Base-by-base conservation (phyloP, 2,329 filamentous ascomycete genomes). In the Coniosporium tulheliwenetii region DNA sequence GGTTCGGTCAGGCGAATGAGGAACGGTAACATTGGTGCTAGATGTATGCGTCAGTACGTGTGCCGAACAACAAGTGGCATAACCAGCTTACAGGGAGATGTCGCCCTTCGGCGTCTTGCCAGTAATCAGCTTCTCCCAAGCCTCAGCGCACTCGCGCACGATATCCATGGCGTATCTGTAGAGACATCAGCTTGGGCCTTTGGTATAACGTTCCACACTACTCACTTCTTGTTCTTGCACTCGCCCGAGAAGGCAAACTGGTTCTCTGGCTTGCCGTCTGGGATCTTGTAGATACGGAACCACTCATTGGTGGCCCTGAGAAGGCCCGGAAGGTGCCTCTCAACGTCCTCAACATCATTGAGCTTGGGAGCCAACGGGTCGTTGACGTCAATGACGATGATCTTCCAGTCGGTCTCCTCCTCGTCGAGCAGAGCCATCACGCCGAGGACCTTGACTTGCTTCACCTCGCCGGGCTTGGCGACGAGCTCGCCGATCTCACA, bases 211-310 rank as follows among this genome's bases (percentile, higher is more conserved):
- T 15, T 30, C 12, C 13, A 37, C 13, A 35, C 12, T 5, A 38
- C 74, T 50, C 53, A 86, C 82, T 82, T 85, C 79, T 87, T 93
- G 81, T 98, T 98, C 82, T 98, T 98, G 84, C 89, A 96, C 75
- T 98, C 91, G 72, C 91, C 91, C 45, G 87, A 95, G 75, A 98
- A 98, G 58, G 91, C 91, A 61, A 98, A 98, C 73, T 96, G 91
- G 79, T 98, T 98, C 82, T 98, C 91, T 57, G 89, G 87, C 86
- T 98, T 98, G 75, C 91, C 91, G 62, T 98, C 91, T 61, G 91
- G 91, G 69, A 98, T 98, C 77, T 98, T 98, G 82, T 98, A 98
- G 78, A 98, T 98, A 66, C 91, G 86, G 86, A 98, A 98, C 91
- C 91, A 98, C 75, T 98, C 91, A 62, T 98, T 98, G 62, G 89